Conservation (phyloP, 2,329 filamentous ascomycete genomes). For the Dactylellina parvicollis region DNA sequence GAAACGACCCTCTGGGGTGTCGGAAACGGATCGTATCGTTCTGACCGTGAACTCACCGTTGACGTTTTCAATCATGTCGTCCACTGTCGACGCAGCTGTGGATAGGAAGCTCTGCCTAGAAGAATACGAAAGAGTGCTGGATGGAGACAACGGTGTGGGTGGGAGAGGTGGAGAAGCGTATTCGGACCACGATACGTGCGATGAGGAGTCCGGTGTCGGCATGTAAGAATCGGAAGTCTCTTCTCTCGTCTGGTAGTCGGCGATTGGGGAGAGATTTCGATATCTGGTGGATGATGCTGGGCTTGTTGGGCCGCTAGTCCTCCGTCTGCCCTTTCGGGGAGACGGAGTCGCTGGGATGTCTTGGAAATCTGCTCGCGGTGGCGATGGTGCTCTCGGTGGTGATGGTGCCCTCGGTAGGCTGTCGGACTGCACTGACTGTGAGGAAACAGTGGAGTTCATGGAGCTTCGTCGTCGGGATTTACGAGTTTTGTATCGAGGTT, state of each 20-base stretch:
- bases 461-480: slow-evolving; percentile 37
- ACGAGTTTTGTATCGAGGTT: slow-evolving; percentile 31
- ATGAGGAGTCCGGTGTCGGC: slow-evolving; percentile 30
- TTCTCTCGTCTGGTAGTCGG: slow-evolving; percentile 32
- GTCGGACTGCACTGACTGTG: slow-evolving; percentile 13
- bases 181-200: slow-evolving; percentile 34
- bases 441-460: slow-evolving; percentile 28
- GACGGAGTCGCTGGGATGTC: slow-evolving; percentile 15
- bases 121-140: slow-evolving; percentile 40
- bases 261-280: slow-evolving; percentile 47
- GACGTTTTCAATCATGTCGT: slow-evolving; percentile 38
- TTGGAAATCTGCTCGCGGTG: slow-evolving; percentile 8
- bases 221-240: slow-evolving; percentile 24
- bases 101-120: slow-evolving; percentile 36
- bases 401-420: slow-evolving; percentile 27
- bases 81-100: slow-evolving; percentile 8
- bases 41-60: slow-evolving; percentile 49
- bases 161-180: slow-evolving; percentile 27
- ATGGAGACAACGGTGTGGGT: slow-evolving; percentile 33
- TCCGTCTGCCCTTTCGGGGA: slow-evolving; percentile 27
- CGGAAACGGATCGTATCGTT: slow-evolving; percentile 33
- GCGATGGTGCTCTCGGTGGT: slow-evolving; percentile 27
- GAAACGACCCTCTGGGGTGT: slow-evolving; percentile 35
- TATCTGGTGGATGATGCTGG: slow-evolving; percentile 40
- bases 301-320: slow-evolving; percentile 27